Conservation (phyloP, 2,329 filamentous ascomycete species). For the Cercospora sp. region DNA sequence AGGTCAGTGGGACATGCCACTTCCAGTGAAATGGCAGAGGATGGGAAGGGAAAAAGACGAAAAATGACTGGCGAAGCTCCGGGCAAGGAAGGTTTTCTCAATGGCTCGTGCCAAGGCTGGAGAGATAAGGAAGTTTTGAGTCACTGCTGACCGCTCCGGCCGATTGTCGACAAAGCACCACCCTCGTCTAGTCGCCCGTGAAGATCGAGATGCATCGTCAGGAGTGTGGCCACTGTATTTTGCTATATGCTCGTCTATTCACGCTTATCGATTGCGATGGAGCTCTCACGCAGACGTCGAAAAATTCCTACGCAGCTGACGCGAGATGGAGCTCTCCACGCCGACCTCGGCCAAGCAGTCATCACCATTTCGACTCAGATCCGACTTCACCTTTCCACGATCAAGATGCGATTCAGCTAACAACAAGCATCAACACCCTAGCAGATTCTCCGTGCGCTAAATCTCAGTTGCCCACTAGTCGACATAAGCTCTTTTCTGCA, state of each 20-base stretch:
- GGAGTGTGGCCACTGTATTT: background rate
- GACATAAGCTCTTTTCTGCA: background rate
- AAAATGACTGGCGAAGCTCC: background rate
- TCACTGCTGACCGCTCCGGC: slow-evolving; percentile 2
- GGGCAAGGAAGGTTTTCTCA: slow-evolving; percentile 7
- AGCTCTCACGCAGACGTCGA: background rate
- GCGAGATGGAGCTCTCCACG: background rate
- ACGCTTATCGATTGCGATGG: slow-evolving; percentile 8
- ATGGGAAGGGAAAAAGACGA: background rate
- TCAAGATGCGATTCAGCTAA: background rate
- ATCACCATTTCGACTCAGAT: background rate
- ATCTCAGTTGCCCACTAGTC: background rate
- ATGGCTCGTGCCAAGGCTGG: background rate
- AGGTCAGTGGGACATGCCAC: slow-evolving; percentile 8
- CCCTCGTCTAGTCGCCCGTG: background rate
- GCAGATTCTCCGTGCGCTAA: background rate
- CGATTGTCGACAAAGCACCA: background rate
- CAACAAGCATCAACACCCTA: background rate
- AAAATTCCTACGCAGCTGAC: slow-evolving; percentile 1
- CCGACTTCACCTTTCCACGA: background rate
- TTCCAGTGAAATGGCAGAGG: slow-evolving; percentile 11
- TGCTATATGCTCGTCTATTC: background rate
- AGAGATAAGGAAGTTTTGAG: background rate
- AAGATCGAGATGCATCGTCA: background rate
- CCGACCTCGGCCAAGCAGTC: slow-evolving; percentile 7